Conservation (phyloP, 768 basidiomycete genomes). For the Leucogyrophana mollusca region DNA sequence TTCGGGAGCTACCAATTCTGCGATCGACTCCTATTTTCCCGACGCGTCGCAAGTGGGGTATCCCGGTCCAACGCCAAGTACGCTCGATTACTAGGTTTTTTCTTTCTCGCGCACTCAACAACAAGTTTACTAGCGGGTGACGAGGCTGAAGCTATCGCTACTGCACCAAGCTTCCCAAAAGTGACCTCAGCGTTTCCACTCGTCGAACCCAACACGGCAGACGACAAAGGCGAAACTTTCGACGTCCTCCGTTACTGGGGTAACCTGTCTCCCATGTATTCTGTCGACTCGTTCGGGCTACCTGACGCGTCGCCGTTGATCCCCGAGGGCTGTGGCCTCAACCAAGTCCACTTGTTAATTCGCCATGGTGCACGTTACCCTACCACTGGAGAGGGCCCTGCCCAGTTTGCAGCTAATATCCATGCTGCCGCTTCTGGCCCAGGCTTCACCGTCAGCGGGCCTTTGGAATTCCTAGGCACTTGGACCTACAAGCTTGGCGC, state of each 20-base stretch:
- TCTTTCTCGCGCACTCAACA: background rate
- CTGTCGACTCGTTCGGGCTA: constrained; percentile 51
- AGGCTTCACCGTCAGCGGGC: constrained; percentile 33
- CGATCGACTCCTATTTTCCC: constrained; percentile 38
- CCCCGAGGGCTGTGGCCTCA: constrained; percentile 45
- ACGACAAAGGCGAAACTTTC: constrained; percentile 34
- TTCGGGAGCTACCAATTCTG: constrained; percentile 32
- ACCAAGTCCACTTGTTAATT: constrained; percentile 41
- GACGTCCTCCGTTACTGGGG: constrained; percentile 46
- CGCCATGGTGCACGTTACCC: constrained; percentile 47
- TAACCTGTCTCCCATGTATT: constrained; percentile 51
- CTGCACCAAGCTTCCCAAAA: constrained; percentile 39
- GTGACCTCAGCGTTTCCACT: constrained; percentile 41
- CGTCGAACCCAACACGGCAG: constrained; percentile 35
- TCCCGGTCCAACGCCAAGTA: constrained; percentile 48
- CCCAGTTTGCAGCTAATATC: constrained; percentile 22
- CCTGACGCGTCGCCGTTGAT: constrained; percentile 43
- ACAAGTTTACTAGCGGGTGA: constrained; percentile 34
- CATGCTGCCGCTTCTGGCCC: constrained; percentile 19
- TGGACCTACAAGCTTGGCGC: constrained; percentile 47
- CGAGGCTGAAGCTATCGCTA: constrained; percentile 39
- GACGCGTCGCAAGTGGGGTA: constrained; percentile 43
- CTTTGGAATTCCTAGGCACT: constrained; percentile 40
- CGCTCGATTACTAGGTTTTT: constrained; percentile 10
- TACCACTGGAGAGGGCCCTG: constrained; percentile 25